Evolutionary conservation across 2,329 filamentous ascomycete genomes (phyloP), one percentile per base, ranked within the genome.

Genomic region (Aspergillus neotritici): DNA sequence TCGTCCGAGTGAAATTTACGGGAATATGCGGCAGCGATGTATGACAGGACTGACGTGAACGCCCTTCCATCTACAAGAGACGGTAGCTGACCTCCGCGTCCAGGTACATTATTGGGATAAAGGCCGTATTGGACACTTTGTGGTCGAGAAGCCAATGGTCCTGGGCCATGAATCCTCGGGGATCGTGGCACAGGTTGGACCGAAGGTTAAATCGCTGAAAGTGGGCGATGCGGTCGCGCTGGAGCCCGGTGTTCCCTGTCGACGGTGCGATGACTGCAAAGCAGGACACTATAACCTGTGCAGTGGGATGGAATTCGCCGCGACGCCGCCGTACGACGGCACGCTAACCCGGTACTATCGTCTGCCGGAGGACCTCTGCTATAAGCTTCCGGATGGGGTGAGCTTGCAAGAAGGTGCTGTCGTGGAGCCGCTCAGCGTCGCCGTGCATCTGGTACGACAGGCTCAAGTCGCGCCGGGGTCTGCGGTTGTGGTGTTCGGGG

Each of bases 201-300:
- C 51, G 0, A 46, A 50, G 5, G 53, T 58, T 8, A 54, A 50
- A 28, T 52, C 57, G n/a, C 65, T 86, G 21, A 73, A 76, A 48
- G 69, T 77, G 15, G 83, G 83, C 43, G 87, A 93, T 63, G 76
- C 75, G 17, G 86, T 93, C n/a, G 83, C 84, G 3, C 81, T 89
- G 67, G 86, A 90, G 66, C 83, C 85, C 21, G 84, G 84, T 45
- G 72, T 84, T 34, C 81, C 82, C 1, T 88, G 84, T 64, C 77
- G 80, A 21, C 77, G 80, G 51, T 96, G 90, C 73, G 64, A 69
- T 37, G 72, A 79, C 54, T 96, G 90, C 73, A 84, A 87, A 54
- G 74, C 78, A 34, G 90, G 90, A 45, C 77, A 80, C 55, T 96
- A 96, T 74, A 94, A 95, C 65, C 79, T 96, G 17, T 97, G 90